Conservation (phyloP, 176 grass and related monocot species). For the Elymus sibiricus region DNA sequence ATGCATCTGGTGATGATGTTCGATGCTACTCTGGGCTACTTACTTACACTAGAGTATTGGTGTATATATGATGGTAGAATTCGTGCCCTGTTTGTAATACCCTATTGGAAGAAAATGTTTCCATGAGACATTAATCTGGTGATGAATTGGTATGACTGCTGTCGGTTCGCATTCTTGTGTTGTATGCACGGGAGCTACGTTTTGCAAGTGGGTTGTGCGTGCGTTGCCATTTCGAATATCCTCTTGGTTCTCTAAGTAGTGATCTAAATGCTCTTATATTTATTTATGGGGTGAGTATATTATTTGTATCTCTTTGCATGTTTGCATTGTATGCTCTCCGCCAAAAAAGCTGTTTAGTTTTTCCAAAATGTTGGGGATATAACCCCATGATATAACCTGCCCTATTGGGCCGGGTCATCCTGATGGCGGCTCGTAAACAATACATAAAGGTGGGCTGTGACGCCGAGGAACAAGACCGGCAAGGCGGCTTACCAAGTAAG, state of each 20-base stretch:
- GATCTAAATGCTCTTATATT: too few species aligned
- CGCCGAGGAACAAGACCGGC: too few species aligned
- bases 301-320: too few species aligned
- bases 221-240: not conserved
- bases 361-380: too few species aligned
- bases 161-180: not conserved
- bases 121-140: not conserved
- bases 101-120: not conserved
- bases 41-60: not conserved
- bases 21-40: not conserved
- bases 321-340: too few species aligned
- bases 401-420: too few species aligned
- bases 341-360: too few species aligned
- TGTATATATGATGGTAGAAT: not conserved
- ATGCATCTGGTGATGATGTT: not conserved
- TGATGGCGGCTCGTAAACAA: too few species aligned
- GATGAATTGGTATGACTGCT: not conserved
- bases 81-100: not conserved
- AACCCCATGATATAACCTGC: too few species aligned
- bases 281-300: too few species aligned
- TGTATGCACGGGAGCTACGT: not conserved
- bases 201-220: not conserved
- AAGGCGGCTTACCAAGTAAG: too few species aligned
- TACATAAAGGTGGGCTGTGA: too few species aligned
- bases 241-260: not conserved